phyloP scores from a whole-genome alignment of 2,329 filamentous ascomycete genomes.

The Scytalidium sp. region DNA sequence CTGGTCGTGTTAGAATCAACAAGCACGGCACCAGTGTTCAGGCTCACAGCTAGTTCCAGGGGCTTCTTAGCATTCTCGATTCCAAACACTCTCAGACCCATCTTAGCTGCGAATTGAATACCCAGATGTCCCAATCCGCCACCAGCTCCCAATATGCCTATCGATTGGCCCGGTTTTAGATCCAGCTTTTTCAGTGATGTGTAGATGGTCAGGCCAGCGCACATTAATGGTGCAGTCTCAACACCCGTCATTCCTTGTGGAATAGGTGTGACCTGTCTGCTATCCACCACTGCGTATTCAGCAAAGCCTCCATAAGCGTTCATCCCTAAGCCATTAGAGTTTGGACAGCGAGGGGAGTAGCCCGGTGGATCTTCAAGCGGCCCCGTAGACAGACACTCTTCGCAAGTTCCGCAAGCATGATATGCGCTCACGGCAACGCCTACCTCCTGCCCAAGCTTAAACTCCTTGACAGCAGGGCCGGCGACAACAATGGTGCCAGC shows the following conservation, averaged over 20 bases:
- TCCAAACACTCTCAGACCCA: conserved; percentile 63
- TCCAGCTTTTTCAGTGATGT: conserved; percentile 59
- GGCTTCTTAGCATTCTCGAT: conserved; percentile 41
- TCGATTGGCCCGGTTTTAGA: conserved; percentile 48
- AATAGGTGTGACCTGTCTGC: conserved; percentile 47
- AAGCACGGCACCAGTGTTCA: conserved; percentile 30
- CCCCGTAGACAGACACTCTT: neutral
- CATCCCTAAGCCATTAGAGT: neutral
- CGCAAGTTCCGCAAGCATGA: conserved; percentile 3
- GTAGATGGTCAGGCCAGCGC: conserved; percentile 71
- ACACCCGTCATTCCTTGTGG: conserved; percentile 47
- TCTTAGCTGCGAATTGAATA: conserved; percentile 64
- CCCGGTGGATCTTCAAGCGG: neutral
- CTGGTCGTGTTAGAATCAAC: conserved; percentile 34
- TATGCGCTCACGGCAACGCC: conserved; percentile 1
- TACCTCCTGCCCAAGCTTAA: conserved; percentile 50
- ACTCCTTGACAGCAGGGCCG: conserved; percentile 35
- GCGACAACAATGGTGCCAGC: conserved; percentile 51
- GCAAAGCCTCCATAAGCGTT: conserved; percentile 1
- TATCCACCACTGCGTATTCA: conserved; percentile 22
- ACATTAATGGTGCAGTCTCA: conserved; percentile 63
- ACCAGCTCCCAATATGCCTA: conserved; percentile 65
- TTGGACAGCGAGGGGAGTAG: conserved; percentile 1
- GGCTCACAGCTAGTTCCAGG: conserved; percentile 32
- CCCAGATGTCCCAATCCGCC: conserved; percentile 65